Evolutionary conservation across 768 basidiomycete species (phyloP).

Genomic region (Amyloporia xantha): DNA sequence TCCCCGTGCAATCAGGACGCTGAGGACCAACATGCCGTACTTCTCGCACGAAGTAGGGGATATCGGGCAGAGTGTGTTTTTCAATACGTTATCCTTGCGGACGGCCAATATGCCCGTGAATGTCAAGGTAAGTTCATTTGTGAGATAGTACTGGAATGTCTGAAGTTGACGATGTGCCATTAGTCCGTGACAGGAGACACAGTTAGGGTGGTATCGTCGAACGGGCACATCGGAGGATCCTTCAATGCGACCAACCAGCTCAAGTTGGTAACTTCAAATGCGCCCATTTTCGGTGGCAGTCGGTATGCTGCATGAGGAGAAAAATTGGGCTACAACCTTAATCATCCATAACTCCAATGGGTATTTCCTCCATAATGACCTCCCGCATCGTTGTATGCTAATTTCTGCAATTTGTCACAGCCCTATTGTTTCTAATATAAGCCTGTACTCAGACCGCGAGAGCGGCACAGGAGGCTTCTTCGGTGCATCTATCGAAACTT

Average conservation of each 20-base stretch:
- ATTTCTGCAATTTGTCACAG: constrained; percentile 5
- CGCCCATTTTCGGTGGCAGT: constrained; percentile 29
- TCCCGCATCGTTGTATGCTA: too few species aligned
- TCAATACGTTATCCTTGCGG: constrained; percentile 20
- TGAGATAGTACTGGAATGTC: neutral
- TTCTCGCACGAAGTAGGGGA: constrained; percentile 26
- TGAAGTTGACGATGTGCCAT: neutral
- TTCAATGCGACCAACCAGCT: constrained; percentile 27
- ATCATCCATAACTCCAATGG: constrained; percentile 34
- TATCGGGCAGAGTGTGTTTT: constrained; percentile 23
- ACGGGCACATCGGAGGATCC: constrained; percentile 31
- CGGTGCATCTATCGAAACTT: constrained; percentile 25
- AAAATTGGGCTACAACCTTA: constrained; percentile 27
- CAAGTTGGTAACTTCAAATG: constrained; percentile 29
- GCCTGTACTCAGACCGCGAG: constrained; percentile 9
- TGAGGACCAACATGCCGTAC: constrained; percentile 24
- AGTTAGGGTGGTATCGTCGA: constrained; percentile 23
- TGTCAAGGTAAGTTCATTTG: constrained; percentile 21
- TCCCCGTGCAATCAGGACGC: constrained; percentile 20
- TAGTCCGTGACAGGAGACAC: constrained; percentile 27
- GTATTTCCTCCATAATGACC: constrained; percentile 24
- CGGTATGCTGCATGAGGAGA: constrained; percentile 25
- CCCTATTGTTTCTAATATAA: constrained; percentile 14
- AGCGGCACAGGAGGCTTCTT: constrained; percentile 24
- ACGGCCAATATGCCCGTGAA: constrained; percentile 23